Evolutionary conservation across 2,329 filamentous ascomycete genomes (phyloP), one percentile per base, ranked within the genome.

Genomic region (Colletotrichum sidae): DNA sequence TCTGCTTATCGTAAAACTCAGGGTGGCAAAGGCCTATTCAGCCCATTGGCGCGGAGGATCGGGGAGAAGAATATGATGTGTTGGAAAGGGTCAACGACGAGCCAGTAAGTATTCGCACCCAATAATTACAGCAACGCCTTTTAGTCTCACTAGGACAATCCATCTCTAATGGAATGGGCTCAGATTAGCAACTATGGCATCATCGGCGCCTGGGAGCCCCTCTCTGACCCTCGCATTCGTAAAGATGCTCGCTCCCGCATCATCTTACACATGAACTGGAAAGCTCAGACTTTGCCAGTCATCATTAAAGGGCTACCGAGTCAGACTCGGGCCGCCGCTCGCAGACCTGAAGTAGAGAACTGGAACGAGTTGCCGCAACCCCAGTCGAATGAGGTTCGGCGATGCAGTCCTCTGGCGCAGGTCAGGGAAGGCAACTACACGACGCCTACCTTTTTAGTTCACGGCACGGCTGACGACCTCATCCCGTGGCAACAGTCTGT

Each of bases 191-290:
- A 64, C 15, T 59, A 64, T n/a, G 25, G 47, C 1, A 12, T 33
- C 4, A 54, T 64, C 33, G 42, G 55, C 1, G 60, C 60, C 13
- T 64, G 60, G 60, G 42, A 64, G 2, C 60, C 60, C 8, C 42
- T 64, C 8, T 64, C 55, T 1, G 60, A 57, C 67, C 15, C 62
- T 4, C 54, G 51, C 8, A 60, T 56, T 3, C 56, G 55, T 47
- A 67, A 45, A 1, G 79, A 82, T 60, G 69, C 76, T 0, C 78
- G 81, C 12, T 72, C 64, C 13, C 74, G 78, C 4, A 72, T 82
- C 9, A 69, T 75, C 1, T 70, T 83, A 0, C 74, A 81, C 62
- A 81, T 82, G 72, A 81, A 81, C 67, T 81, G 78, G 79, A 70
- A 74, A 25, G 79, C 71, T 0, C 76, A 77, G 46, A 73, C 72